A percentile compares a stretch with the other conserved stretches of the same genome.
Conservation (phyloP, 2,329 filamentous ascomycete genomes). For the Diaporthe sp. region DNA sequence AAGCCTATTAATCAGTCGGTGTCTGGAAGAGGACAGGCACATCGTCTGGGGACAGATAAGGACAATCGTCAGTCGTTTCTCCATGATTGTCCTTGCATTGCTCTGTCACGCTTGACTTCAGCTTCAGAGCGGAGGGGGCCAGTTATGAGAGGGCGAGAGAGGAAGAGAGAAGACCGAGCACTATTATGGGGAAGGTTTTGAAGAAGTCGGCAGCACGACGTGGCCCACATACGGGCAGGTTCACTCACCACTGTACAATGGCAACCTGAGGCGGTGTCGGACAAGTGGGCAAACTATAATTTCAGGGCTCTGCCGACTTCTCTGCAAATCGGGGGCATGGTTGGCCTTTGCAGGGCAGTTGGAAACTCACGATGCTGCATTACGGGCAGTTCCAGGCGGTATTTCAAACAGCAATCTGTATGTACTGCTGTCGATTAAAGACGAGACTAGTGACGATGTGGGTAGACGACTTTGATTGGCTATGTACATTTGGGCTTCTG, state of each 20-base stretch:
- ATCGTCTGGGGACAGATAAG: not conserved
- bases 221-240: not conserved
- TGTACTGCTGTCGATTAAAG: not conserved
- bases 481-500: conserved; percentile 26
- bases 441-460: not conserved
- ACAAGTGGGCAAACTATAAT: conserved; percentile 6
- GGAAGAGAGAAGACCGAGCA: not conserved
- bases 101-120: not conserved
- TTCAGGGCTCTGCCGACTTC: not conserved
- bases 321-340: not conserved
- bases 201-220: not conserved
- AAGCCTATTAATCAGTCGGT: conserved; percentile 6
- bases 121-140: not conserved
- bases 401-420: not conserved
- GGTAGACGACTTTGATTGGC: conserved; percentile 6
- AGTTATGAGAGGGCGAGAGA: not conserved
- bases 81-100: not conserved
- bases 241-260: not conserved
- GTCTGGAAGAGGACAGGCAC: conserved; percentile 12
- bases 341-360: not conserved
- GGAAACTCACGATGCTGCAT: not conserved
- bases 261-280: conserved; percentile 9
- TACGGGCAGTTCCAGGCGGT: not conserved
- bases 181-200: not conserved
- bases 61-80: not conserved